Base-by-base conservation (phyloP, 2,329 filamentous ascomycete species). In the Epichloe elymi region DNA sequence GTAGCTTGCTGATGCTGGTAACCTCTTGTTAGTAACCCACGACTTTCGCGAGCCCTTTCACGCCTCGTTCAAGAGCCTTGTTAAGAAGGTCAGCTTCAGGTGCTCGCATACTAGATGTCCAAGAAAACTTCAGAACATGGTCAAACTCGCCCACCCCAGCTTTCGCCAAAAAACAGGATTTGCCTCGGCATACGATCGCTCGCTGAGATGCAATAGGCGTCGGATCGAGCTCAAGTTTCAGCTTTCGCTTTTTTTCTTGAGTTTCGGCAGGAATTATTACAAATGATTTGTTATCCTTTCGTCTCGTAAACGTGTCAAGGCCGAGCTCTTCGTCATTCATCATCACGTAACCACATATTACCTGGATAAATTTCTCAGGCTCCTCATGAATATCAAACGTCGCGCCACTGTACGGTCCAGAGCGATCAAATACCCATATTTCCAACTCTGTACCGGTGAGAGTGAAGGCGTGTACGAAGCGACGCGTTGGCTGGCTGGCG, bases 321-420 rank as follows among this genome's bases (percentile, higher is more conserved):
- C 57, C 56, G 2, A 56, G 40, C 7, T 51, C 47, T 12, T 15
- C 12, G 3, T 56, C 46, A 11, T 15, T 51, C 54, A 59, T 55
- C 8, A n/a, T 52, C 1, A 17, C 5, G 38, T 58, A 57, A 3
- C 12, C n/a, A 5, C 11, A 17, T 2, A 54, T 10, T 1, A 53
- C 40, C 35, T 35, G 39, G 19, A 23, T 39, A 23, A 49, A 46
- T 5, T 35, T 46, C 14, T 48, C 5, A 15, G 49, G 48, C 5
- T 47, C 37, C 7, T 46, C n/a, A 30, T 36, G 20, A 4, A 49
- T 5, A 20, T 56, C 42, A n/a, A 56, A 53, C 11, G 43, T 33
- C n/a, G 38, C 48, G 7, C 46, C 42, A 37, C 51, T 48, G n/a
- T 50, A 53, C 23, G 41, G 48, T 38, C 47, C 43, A 42, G 51